Evolutionary conservation across 2,329 filamentous ascomycete species (phyloP), one percentile per base, ranked within the genome.

Genomic region (Cytospora paraplurivora): DNA sequence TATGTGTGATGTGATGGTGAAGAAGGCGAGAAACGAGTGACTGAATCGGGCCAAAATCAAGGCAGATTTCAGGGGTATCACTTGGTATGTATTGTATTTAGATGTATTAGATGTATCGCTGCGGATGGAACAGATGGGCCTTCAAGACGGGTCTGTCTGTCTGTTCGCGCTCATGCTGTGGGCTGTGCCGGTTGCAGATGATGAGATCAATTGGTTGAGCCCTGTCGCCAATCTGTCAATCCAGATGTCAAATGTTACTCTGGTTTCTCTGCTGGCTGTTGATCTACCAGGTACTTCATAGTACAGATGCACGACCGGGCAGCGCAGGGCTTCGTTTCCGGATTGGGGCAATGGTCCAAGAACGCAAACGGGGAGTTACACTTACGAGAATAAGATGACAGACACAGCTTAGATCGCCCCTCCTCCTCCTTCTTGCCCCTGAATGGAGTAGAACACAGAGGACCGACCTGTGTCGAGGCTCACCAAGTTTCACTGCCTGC

Each of bases 21-120:
- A 52, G 47, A 38, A 44, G 54, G 53, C 13, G 38, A 49, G 47
- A 55, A 60, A 57, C 54, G 51, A 37, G 38, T 44, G 60, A 38
- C 51, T 33, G 54, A 52, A 52, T 62, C 41, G 47, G 54, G 54
- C 27, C 52, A 55, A 37, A 33, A 27, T 33, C 53, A 38, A 66
- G 56, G 64, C 62, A 66, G 61, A 49, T 54, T 49, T 66, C 61
- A 66, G 64, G 64, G 64, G 64, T 63, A 63, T 35, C 19, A 37
- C n/a, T 58, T 62, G 34, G 62, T 56, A 61, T 27, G 27, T 27
- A 27, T 27, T 27, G 27, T 27, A 27, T 27, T 27, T 27, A 27
- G 27, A 27, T 27, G 27, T 27, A 27, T 27, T 27, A 2, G 27
- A 27, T 27, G 27, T 27, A 4, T 27, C 27, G 27, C 27, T 27